Percentiles rank a stretch among this genome's conserved stretches.
phyloP scores from a whole-genome alignment of 495 filamentous ascomycete species.

The Baudoinia panamericana region DNA sequence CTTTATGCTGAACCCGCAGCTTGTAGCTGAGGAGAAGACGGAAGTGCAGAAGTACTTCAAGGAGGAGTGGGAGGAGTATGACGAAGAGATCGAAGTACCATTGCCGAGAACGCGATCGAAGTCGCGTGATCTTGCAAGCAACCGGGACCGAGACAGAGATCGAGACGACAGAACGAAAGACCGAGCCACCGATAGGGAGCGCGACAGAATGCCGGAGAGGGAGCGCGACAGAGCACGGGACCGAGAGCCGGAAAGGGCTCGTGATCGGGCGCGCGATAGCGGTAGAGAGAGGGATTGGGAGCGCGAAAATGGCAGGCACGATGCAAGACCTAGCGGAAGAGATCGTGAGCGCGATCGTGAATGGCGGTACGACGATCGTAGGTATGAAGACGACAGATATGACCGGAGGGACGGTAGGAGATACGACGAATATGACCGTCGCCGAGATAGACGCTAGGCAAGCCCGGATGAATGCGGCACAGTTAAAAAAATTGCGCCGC shows the following conservation, averaged over 20 bases:
- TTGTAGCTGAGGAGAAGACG: conserved; percentile 57
- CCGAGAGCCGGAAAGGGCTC: conserved; percentile 2
- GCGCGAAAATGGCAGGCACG: conserved; percentile 1
- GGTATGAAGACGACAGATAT: conserved; percentile 14
- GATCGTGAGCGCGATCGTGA: conserved; percentile 4
- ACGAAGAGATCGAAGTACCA: conserved; percentile 46
- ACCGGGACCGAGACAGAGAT: background rate
- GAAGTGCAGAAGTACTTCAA: conserved; percentile 55
- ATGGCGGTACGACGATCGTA: conserved; percentile 13
- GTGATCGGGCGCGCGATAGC: conserved; percentile 8
- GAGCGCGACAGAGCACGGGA: background rate
- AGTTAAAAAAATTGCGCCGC: no score
- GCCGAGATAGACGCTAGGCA: conserved; percentile 4
- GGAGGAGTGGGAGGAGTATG: conserved; percentile 66
- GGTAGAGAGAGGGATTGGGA: conserved; percentile 9
- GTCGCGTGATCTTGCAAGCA: background rate
- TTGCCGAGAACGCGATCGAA: background rate
- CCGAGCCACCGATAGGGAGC: conserved; percentile 3
- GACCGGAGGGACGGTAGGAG: conserved; percentile 9
- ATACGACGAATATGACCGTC: conserved; percentile 9
- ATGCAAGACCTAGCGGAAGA: background rate
- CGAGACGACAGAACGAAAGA: no score
- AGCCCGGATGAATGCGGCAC: no score
- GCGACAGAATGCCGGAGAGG: background rate
- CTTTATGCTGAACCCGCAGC: conserved; percentile 75